A percentile compares a stretch with the other conserved stretches of the same genome.
phyloP scores from a whole-genome alignment of 2,329 filamentous ascomycete genomes.

The Thelonectria olida region DNA sequence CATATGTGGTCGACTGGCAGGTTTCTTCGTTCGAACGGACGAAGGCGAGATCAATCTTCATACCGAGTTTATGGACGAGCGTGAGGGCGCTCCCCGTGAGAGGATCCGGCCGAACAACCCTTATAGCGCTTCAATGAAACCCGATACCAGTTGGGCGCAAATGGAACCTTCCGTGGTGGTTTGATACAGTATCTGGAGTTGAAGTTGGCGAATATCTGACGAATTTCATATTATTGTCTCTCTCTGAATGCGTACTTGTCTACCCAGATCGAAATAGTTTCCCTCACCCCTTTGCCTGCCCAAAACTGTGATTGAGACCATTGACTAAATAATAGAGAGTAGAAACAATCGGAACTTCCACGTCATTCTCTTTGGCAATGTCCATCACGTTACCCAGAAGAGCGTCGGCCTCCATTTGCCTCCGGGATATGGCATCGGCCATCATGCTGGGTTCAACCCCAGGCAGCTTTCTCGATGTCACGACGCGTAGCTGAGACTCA shows the following conservation, averaged over 20 bases:
- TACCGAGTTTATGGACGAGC: background rate
- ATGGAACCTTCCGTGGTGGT: too few relatives aligned
- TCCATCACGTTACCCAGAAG: background rate
- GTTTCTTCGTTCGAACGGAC: background rate
- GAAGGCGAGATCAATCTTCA: background rate
- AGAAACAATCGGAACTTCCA: background rate
- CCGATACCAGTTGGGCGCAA: too few relatives aligned
- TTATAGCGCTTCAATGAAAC: too few relatives aligned
- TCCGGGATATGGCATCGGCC: background rate
- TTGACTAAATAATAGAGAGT: background rate
- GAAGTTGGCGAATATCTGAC: too few relatives aligned
- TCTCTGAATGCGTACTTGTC: too few relatives aligned
- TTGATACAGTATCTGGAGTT: too few relatives aligned
- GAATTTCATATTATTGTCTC: too few relatives aligned
- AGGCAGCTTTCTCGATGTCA: background rate
- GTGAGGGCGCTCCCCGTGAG: background rate
- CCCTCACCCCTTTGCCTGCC: too few relatives aligned
- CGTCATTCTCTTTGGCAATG: background rate
- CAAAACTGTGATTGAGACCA: background rate
- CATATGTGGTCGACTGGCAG: background rate
- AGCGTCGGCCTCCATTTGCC: conserved; percentile 7
- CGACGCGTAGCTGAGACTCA: background rate
- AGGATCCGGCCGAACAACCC: background rate
- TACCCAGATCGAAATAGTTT: too few relatives aligned
- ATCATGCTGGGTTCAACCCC: conserved; percentile 2